Evolutionary conservation across 371 early-diverging fungal species (phyloP).

Genomic region (Apophysomyces elegans): DNA sequence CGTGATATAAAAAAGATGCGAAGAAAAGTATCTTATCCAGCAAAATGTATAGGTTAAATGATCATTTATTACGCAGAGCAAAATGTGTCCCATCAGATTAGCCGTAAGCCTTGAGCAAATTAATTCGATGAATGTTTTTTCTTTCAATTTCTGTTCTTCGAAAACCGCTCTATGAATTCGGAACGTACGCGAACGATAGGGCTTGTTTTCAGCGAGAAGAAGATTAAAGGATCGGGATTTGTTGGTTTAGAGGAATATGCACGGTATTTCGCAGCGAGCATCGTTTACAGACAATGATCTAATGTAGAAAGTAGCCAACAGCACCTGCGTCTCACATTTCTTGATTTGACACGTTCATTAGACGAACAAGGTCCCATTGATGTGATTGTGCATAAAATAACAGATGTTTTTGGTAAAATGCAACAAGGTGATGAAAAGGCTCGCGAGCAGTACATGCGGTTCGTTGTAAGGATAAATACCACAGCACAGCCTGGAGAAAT

Average conservation of each 20-base stretch:
- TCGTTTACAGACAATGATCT: not conserved
- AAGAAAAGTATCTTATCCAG: too few relatives aligned
- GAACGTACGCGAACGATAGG: conserved; percentile 40
- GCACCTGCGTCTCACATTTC: conserved; percentile 35
- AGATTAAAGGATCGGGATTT: conserved; percentile 46
- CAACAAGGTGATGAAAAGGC: conserved; percentile 39
- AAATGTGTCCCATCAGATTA: too few relatives aligned
- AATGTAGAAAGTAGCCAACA: conserved; percentile 25
- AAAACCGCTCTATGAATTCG: not conserved
- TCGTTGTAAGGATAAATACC: conserved; percentile 27
- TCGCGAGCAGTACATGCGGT: conserved; percentile 29
- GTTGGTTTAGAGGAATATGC: conserved; percentile 46
- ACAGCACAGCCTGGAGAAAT: not conserved
- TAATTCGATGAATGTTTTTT: not conserved
- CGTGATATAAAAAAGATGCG: too few relatives aligned
- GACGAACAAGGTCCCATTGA: conserved; percentile 42
- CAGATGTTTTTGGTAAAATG: conserved; percentile 44
- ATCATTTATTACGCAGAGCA: too few relatives aligned
- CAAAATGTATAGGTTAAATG: too few relatives aligned
- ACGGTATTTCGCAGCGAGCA: conserved; percentile 23
- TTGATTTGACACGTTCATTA: conserved; percentile 44
- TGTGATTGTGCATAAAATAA: conserved; percentile 55
- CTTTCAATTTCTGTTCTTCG: too few relatives aligned
- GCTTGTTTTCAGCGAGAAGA: conserved; percentile 43
- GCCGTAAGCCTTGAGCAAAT: not conserved